Base-by-base conservation (phyloP, 768 basidiomycete genomes). In the Ephemerocybe angulata region DNA sequence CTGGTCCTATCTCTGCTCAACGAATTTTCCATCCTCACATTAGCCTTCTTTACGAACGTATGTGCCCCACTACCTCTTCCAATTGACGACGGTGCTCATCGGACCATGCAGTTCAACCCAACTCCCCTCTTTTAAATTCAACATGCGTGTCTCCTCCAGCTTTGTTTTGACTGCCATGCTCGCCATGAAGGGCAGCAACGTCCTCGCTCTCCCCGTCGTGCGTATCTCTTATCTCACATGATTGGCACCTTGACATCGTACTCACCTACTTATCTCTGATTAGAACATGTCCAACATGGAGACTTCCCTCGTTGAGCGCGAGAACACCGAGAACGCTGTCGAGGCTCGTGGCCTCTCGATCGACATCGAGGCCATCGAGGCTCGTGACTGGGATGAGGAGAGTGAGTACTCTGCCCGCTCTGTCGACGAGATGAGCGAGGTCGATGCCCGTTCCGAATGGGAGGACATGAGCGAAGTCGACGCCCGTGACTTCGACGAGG, bases 151-250 rank as follows among this genome's bases (percentile, higher is more conserved):
- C 37, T 43, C 55, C 50, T 44, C 55, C 50, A 51, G 33, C 50
- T 56, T 56, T 24, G 55, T 56, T 52, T 52, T 56, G 55, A 33
- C 51, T 25, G 55, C 55, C 33, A 46, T 56, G 28, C 30, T 56
- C 50, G 55, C 55, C 50, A 43, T 33, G 38, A 56, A 56, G 43
- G 33, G 50, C 47, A 50, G 29, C 54, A 42, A 38, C 40, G 55
- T 56, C 50, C 29, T 56, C 15, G 50, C 42, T 38, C 42, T 52
- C 30, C 55, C 55, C 38, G 17, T 52, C 25, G 55, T 56, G n/a
- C 41, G 55, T 56, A n/a, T 10, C 33, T 22, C 8, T 19, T 21
- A 19, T 19, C 29, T 25, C 21, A 25, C 13, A 19, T 30, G 7
- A 25, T 25, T 1, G 4, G 2, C 21, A 13, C 4, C 30, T 4